Percentiles rank a stretch among this genome's conserved stretches.
These are phyloP conservation scores for Alternaria postmessia DNA, from an alignment of 2,329 filamentous ascomycete species.

Conservation along the genomic window DNA sequence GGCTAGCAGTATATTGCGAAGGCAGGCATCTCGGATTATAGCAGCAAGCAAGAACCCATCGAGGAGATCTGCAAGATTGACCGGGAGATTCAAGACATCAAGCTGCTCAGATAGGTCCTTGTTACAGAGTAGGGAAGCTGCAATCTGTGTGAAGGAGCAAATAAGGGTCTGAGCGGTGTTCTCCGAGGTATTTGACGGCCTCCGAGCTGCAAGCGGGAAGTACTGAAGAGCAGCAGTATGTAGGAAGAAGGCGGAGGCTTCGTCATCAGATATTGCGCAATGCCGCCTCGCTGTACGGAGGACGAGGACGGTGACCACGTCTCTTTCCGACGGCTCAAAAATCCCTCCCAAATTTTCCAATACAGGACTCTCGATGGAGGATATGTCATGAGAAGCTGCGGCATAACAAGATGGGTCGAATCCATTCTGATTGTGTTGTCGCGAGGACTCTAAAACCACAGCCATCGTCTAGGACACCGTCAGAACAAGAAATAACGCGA, in stretches of 20 bases:
- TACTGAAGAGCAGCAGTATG: constrained; percentile 12
- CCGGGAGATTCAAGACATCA: constrained; percentile 8
- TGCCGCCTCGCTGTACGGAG: constrained; percentile 6
- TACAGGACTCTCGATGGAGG: neutral
- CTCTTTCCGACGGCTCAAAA: constrained; percentile 9
- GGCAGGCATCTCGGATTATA: constrained; percentile 4
- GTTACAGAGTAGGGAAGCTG: constrained; percentile 8
- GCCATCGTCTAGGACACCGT: neutral
- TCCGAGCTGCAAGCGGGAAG: constrained; percentile 4
- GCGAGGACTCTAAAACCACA: constrained; percentile 7
- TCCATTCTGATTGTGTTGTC: neutral
- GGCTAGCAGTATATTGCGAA: constrained; percentile 11
- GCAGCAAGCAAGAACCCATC: constrained; percentile 10
- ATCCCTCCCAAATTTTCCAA: constrained; percentile 7
- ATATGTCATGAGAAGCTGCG: neutral
- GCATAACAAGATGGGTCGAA: neutral
- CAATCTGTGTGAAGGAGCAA: constrained; percentile 3
- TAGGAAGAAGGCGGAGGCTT: constrained; percentile 11
- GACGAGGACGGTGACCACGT: constrained; percentile 9
- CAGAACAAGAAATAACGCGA: neutral
- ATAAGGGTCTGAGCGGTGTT: constrained; percentile 1
- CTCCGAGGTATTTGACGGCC: neutral
- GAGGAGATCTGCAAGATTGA: constrained; percentile 12
- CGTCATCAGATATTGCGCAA: constrained; percentile 1
- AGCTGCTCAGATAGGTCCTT: constrained; percentile 5